Conservation (phyloP, 331 rosid species). For the Acacia concinna region DNA sequence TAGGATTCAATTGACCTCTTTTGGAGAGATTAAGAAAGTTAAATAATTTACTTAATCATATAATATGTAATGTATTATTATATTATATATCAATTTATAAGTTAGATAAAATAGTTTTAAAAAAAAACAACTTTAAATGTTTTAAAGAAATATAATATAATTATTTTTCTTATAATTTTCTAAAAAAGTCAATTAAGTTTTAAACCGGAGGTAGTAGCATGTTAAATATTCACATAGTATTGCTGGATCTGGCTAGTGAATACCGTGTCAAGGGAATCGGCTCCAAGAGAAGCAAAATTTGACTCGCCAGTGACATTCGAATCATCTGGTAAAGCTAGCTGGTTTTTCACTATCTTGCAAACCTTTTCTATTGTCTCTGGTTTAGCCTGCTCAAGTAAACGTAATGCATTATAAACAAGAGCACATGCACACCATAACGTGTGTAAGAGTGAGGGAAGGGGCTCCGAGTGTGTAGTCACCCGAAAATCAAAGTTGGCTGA, state of each 20-base stretch:
- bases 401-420: not conserved
- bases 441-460: not conserved
- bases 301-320: conserved; percentile 9
- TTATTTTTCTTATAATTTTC: no score
- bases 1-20: no score
- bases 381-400: conserved; percentile 60
- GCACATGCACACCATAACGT: not conserved
- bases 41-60: no score
- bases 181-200: no score
- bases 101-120: no score
- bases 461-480: not conserved
- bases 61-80: no score
- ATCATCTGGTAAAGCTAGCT: conserved; percentile 1
- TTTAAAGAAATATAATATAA: no score
- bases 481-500: not conserved
- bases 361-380: conserved; percentile 75
- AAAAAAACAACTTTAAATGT: no score
- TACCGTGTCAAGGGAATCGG: conserved; percentile 15
- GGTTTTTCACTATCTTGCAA: conserved; percentile 64
- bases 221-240: not conserved
- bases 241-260: not conserved
- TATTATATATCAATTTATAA: no score
- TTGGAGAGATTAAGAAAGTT: no score
- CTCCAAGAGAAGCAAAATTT: not conserved
- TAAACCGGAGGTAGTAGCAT: not conserved